phyloP scores from a whole-genome alignment of 495 filamentous ascomycete species.

The Lentithecium fluviatile region DNA sequence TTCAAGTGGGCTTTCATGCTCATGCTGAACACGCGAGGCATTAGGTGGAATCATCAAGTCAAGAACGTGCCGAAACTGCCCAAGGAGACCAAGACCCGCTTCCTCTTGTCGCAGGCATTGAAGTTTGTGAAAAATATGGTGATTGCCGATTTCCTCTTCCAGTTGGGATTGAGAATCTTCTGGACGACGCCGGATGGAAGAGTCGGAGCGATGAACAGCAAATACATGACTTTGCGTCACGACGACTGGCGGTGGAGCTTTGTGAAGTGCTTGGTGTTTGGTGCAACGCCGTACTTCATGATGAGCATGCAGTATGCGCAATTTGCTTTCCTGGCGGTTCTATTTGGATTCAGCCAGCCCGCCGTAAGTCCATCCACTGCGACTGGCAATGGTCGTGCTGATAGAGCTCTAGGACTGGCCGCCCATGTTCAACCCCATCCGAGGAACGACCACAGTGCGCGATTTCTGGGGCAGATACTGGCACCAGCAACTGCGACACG shows the following conservation, averaged over 20 bases:
- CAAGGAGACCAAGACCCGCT: not conserved
- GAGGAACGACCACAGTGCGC: slow-evolving; percentile 1
- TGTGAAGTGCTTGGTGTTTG: slow-evolving; percentile 7
- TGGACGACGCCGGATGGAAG: slow-evolving; percentile 6
- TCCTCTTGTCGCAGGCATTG: not conserved
- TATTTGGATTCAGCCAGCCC: not conserved
- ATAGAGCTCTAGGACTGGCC: slow-evolving; percentile 12
- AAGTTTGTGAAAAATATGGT: slow-evolving; percentile 2
- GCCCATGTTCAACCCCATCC: slow-evolving; percentile 3
- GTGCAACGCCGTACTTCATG: slow-evolving; percentile 8
- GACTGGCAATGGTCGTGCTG: not conserved
- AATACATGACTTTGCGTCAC: slow-evolving; percentile 8
- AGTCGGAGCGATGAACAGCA: not conserved
- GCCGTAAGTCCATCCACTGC: not conserved
- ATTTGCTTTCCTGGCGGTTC: slow-evolving; percentile 1
- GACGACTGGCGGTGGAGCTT: slow-evolving; percentile 3
- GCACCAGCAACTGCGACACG: slow-evolving; percentile 10
- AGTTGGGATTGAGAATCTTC: slow-evolving; percentile 4
- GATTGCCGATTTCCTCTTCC: slow-evolving; percentile 5
- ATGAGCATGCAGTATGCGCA: slow-evolving; percentile 15
- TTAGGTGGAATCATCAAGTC: slow-evolving; percentile 12
- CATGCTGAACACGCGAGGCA: slow-evolving; percentile 1
- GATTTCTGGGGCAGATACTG: slow-evolving; percentile 15
- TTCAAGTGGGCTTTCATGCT: not conserved
- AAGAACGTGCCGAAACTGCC: slow-evolving; percentile 4